phyloP scores from a whole-genome alignment of 2,329 filamentous ascomycete genomes.

The Daldinia eschscholtzii region DNA sequence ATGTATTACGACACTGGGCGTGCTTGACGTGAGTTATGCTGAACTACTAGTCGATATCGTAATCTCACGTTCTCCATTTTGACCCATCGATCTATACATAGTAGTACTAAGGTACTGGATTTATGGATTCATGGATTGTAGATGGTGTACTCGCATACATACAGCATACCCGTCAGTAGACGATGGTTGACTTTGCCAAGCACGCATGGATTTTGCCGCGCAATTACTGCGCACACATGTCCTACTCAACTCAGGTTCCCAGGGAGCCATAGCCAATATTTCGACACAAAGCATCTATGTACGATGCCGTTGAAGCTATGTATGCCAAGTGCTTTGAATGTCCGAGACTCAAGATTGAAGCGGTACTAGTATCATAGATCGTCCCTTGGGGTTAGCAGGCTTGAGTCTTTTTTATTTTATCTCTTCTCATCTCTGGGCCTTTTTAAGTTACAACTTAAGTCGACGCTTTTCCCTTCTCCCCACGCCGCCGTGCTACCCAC shows the following conservation, averaged over 20 bases:
- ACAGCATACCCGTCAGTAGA: conserved; percentile 8
- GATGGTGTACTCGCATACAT: conserved; percentile 6
- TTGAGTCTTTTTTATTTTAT: conserved; percentile 8
- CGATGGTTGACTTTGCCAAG: conserved; percentile 32
- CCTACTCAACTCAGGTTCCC: conserved; percentile 30
- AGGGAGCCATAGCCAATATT: conserved; percentile 26
- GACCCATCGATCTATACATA: conserved; percentile 19
- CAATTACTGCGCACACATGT: conserved; percentile 42
- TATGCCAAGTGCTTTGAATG: conserved; percentile 40
- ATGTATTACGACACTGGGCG: conserved; percentile 24
- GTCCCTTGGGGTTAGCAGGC: not conserved
- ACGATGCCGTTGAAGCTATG: conserved; percentile 29
- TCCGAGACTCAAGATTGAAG: conserved; percentile 27
- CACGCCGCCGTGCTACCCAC: conserved; percentile 17
- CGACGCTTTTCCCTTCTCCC: conserved; percentile 3
- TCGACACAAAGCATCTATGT: conserved; percentile 27
- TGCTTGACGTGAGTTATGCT: conserved; percentile 27
- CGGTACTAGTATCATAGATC: conserved; percentile 37
- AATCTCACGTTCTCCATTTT: conserved; percentile 18
- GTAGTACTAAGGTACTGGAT: conserved; percentile 12
- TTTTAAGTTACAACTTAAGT: conserved; percentile 4
- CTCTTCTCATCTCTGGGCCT: not conserved
- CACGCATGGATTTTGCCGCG: conserved; percentile 44
- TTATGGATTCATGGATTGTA: conserved; percentile 7
- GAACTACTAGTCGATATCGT: conserved; percentile 16